Evolutionary conservation across 208 protist species (phyloP), one percentile per base, ranked within the genome.

Genomic region (Trypanosomatidae sp.): DNA sequence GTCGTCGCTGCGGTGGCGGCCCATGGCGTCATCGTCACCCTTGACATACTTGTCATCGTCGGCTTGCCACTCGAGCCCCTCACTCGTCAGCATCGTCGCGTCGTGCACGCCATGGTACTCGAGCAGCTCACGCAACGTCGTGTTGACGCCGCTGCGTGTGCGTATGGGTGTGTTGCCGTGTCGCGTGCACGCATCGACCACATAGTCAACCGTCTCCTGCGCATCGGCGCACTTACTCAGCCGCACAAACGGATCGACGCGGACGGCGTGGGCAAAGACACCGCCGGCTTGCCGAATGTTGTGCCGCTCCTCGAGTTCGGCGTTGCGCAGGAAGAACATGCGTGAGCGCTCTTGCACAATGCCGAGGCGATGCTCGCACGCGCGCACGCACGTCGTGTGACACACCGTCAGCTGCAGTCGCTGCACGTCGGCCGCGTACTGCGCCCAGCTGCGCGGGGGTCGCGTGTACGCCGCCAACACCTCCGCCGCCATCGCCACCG

Each of bases 291-390:
- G 86, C 30, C 71, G 66, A 35, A 76, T 64, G 53, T 71, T 73
- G 13, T 82, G 64, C 51, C 67, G 67, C 55, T 88, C 78, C 47
- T 92, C 82, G 53, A 90, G 81, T 49, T 91, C 77, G 2, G 75
- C 69, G 50, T 94, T 94, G 35, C 92, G 77, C 15, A 90, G 47
- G 47, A 90, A 89, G 48, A 92, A 91, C 76, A 95, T 92, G 44
- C 79, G 60, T n/a, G 78, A 90, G 22, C 79, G 84, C 57, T 92
- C 80, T 56, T 95, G 80, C 51, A 95, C 88, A 62, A 95, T 95
- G 38, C 81, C 83, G 20, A 95, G 66, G 15, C 87, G 75, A 40
- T 95, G 81, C 20, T 65, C 63, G 49, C 87, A 95, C 6, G 83
- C 80, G 10, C 67, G 74, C 20, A 79, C 67, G 48, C 78, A 89